These are phyloP conservation scores for Rhododendron henanense DNA, from an alignment of 148 eudicot genomes.

Conservation along the genomic window DNA sequence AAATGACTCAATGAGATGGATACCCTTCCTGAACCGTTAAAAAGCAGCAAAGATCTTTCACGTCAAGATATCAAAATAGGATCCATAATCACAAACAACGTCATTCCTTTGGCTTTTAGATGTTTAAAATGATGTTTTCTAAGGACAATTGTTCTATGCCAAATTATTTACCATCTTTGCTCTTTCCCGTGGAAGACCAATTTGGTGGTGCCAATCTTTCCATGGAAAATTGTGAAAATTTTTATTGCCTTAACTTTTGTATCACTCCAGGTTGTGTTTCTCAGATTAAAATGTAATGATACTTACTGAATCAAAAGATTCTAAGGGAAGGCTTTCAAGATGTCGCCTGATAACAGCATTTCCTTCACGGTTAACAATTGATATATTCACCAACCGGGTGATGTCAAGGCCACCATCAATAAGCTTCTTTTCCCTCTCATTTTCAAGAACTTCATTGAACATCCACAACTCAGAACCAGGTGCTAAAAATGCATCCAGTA, in stretches of 20 bases:
- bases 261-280: background rate
- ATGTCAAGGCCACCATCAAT: slow-evolving; percentile 56
- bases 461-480: slow-evolving; percentile 57
- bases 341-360: slow-evolving; percentile 60
- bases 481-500: slow-evolving; percentile 57
- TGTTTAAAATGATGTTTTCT: background rate
- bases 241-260: no score
- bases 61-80: background rate
- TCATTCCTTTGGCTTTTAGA: background rate
- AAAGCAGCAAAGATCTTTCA: slow-evolving; percentile 2
- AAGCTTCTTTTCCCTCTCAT: slow-evolving; percentile 51
- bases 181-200: background rate
- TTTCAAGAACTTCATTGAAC: slow-evolving; percentile 57
- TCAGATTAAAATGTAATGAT: background rate
- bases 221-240: background rate
- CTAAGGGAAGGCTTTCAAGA: slow-evolving; percentile 60
- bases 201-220: slow-evolving; percentile 3
- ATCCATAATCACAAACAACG: background rate
- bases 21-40: slow-evolving; percentile 1
- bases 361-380: slow-evolving; percentile 50
- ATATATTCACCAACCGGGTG: slow-evolving; percentile 34
- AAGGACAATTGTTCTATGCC: background rate
- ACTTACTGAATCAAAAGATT: slow-evolving; percentile 57
- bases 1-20: background rate
- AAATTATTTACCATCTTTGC: background rate